Evolutionary conservation across 257 asterid species (phyloP), one percentile per base, ranked within the genome.

Genomic region (Rauvolfia tetraphylla): DNA sequence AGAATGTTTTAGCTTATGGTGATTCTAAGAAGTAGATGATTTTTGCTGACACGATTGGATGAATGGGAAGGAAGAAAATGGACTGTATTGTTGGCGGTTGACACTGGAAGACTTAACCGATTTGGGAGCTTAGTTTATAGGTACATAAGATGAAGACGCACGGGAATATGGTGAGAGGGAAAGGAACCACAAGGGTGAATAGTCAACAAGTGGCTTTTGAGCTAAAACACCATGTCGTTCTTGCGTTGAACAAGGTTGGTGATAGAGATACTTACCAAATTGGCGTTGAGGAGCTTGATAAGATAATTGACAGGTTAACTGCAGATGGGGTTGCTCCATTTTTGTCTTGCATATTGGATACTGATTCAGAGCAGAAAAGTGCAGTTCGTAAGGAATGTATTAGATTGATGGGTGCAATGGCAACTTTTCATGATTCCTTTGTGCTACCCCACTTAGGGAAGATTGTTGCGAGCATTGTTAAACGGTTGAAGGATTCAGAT

Each of bases 341-440:
- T 85, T 76, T 92, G 34, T 91, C 98, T 71, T 92, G 98, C 86
- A 88, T 95, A 81, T 78, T 90, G 70, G 99, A 91, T 81, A 91
- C 91, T 10, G 97, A 91, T 78, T 86, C 90, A 14, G 91, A 85
- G 86, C 87, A 89, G 86, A 95, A 95, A 84, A 88, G 92, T 81
- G 84, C 92, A 23, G 97, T 95, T 76, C 93, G 98, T 22, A 95
- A 91, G 83, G 99, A 92, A 88, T 92, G 98, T 76, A 79, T 95
- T 79, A 91, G 98, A 46, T 81, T 93, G 71, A 88, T 95, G 93
- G 97, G 90, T n/a, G 75, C 84, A 14, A 70, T 95, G 67, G 93
- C 90, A 48, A 89, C 88, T 75, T 83, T 85, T 75, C 95, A 95
- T 49, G 90, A 83, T 34, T 85, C 82, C 44, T 81, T 87, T 65